phyloP scores from a whole-genome alignment of 1,284 basidiomycete genomes.

The Puccinia horiana region DNA sequence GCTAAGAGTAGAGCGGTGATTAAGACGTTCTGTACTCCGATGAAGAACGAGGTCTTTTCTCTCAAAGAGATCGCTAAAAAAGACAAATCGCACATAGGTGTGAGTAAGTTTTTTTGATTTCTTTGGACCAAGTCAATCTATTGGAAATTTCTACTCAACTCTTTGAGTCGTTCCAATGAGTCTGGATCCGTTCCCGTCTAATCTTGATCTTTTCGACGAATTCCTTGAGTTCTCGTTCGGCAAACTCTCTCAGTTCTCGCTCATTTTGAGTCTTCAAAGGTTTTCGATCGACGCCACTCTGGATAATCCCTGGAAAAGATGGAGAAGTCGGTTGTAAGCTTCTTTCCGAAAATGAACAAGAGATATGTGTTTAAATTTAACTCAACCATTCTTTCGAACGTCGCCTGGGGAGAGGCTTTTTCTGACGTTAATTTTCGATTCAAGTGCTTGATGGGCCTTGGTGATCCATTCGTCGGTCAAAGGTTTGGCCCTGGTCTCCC shows the following conservation, averaged over 20 bases:
- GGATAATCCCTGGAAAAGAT: not conserved
- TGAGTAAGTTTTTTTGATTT: not conserved
- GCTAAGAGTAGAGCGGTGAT: slow-evolving; percentile 55
- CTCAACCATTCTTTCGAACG: not conserved
- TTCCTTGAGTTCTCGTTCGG: slow-evolving; percentile 54
- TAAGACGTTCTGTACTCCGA: slow-evolving; percentile 57
- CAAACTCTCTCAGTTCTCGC: slow-evolving; percentile 52
- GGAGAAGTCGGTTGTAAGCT: not conserved
- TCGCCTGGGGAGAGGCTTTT: not conserved
- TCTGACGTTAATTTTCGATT: slow-evolving; percentile 38
- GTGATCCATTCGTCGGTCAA: slow-evolving; percentile 47
- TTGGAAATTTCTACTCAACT: slow-evolving; percentile 44
- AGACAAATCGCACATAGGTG: not conserved
- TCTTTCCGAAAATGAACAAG: not conserved
- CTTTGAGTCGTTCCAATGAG: slow-evolving; percentile 56
- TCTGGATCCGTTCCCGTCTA: slow-evolving; percentile 51
- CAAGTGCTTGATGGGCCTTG: slow-evolving; percentile 29
- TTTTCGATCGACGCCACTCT: not conserved
- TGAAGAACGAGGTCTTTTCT: slow-evolving; percentile 55
- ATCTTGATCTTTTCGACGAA: slow-evolving; percentile 52
- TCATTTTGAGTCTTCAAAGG: slow-evolving; percentile 18
- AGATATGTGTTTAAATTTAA: not conserved
- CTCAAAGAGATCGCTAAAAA: slow-evolving; percentile 27
- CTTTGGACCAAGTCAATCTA: slow-evolving; percentile 33
- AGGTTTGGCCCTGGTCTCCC: slow-evolving; percentile 38